phyloP scores from a whole-genome alignment of 1,284 basidiomycete genomes.

The Cryptococcus sp. region DNA sequence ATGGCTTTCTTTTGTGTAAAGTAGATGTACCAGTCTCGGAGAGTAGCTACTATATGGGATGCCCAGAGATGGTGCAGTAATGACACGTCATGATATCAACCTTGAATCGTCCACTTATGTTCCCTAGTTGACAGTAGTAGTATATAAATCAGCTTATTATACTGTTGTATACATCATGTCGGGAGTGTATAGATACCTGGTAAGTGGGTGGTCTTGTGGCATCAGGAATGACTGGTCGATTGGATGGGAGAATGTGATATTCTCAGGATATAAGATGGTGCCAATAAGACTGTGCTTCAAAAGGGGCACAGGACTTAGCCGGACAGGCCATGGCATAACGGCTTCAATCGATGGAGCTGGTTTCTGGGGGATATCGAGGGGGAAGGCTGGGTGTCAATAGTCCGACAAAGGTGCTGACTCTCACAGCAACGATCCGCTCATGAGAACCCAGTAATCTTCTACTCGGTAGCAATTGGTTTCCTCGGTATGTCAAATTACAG shows the following conservation, averaged over 20 bases:
- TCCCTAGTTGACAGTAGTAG: no score
- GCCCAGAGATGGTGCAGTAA: not conserved
- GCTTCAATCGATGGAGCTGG: not conserved
- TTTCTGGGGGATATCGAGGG: not conserved
- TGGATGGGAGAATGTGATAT: no score
- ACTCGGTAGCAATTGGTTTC: slow-evolving; percentile 57
- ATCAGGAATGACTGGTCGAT: no score
- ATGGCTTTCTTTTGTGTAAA: slow-evolving; percentile 78
- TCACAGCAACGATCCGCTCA: slow-evolving; percentile 73
- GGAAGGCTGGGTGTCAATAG: no score
- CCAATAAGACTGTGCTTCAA: not conserved
- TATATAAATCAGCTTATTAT: not conserved
- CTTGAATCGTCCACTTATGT: not conserved
- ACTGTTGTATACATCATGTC: not conserved
- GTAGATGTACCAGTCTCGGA: slow-evolving; percentile 1
- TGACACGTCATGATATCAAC: not conserved
- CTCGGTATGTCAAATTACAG: slow-evolving; percentile 20
- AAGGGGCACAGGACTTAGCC: not conserved
- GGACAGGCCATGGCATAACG: not conserved
- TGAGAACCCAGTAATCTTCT: slow-evolving; percentile 89
- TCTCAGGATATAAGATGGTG: not conserved
- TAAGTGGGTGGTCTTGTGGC: no score
- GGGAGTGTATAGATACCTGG: not conserved
- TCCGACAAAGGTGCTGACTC: not conserved
- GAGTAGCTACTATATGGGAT: not conserved